Percentiles rank a stretch among this genome's conserved stretches.
Evolutionary conservation across 352 stramenopile species (phyloP).

Genomic region (Phytophthora pini): DNA sequence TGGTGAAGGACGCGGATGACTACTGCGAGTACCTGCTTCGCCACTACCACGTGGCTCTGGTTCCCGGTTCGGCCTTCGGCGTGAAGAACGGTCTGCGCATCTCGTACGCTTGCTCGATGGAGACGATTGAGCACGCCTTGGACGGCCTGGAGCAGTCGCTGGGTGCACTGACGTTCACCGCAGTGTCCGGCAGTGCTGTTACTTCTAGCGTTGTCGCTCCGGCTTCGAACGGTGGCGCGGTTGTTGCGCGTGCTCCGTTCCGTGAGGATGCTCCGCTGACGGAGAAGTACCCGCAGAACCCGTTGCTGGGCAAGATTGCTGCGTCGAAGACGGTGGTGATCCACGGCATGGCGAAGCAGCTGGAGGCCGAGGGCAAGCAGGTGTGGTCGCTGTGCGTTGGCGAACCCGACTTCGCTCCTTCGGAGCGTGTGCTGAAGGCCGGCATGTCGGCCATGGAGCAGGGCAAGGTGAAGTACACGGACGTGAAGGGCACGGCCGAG

Average conservation of each 20-base stretch:
- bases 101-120: conserved; percentile 96
- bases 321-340: conserved; percentile 56
- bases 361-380: conserved; percentile 92
- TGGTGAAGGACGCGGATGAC: conserved; percentile 62
- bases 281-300: conserved; percentile 70
- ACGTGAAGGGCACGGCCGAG: conserved; percentile 86
- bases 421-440: conserved; percentile 91
- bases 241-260: conserved; percentile 3
- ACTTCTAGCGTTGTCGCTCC: not conserved
- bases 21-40: conserved; percentile 95
- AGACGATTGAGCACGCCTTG: conserved; percentile 76
- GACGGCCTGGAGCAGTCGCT: conserved; percentile 75
- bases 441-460: conserved; percentile 65
- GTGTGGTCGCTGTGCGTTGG: conserved; percentile 95
- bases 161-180: conserved; percentile 44
- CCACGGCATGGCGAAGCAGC: conserved; percentile 95
- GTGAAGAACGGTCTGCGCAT: conserved; percentile 93
- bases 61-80: conserved; percentile 96
- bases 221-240: not conserved
- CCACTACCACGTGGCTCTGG: conserved; percentile 93
- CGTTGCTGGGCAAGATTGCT: conserved; percentile 87
- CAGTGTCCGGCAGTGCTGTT: not conserved
- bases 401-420: conserved; percentile 93
- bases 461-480: conserved; percentile 93
- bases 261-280: conserved; percentile 38